Percentiles rank a stretch among this genome's conserved stretches.
Evolutionary conservation across 1,139 yeast species (phyloP).

Genomic region (Suhomyces chickasaworum): DNA sequence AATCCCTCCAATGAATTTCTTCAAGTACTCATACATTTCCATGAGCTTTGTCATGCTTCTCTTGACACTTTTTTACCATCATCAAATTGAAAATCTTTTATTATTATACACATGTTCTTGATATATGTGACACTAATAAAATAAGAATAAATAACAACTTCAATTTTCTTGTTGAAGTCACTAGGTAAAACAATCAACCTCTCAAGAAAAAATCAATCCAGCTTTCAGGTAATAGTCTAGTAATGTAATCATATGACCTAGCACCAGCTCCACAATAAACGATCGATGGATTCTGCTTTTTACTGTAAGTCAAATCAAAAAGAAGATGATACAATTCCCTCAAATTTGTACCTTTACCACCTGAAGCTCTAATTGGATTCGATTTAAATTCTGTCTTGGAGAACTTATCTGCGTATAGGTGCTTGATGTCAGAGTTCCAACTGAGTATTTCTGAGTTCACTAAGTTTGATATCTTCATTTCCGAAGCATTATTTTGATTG

Average conservation of each 20-base stretch:
- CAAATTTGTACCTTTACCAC: slow-evolving; percentile 41
- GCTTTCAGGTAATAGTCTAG: slow-evolving; percentile 37
- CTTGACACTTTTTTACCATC: too few species aligned
- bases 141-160: neutral
- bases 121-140: neutral
- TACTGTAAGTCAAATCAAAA: slow-evolving; percentile 53
- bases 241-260: slow-evolving; percentile 41
- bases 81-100: too few species aligned
- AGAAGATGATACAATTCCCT: slow-evolving; percentile 54
- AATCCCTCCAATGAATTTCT: too few species aligned
- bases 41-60: too few species aligned
- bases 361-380: slow-evolving; percentile 38
- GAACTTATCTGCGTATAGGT: slow-evolving; percentile 39
- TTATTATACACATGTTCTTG: too few species aligned
- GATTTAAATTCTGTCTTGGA: slow-evolving; percentile 36
- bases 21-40: too few species aligned
- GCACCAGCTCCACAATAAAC: slow-evolving; percentile 57
- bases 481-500: slow-evolving; percentile 30
- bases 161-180: neutral
- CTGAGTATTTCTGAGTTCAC: slow-evolving; percentile 42
- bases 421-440: slow-evolving; percentile 44
- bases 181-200: neutral
- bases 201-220: slow-evolving; percentile 31
- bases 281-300: slow-evolving; percentile 29
- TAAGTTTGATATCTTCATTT: slow-evolving; percentile 31